These are phyloP conservation scores for Byssothecium circinans DNA, from an alignment of 2,329 filamentous ascomycete genomes.

Conservation along the genomic window DNA sequence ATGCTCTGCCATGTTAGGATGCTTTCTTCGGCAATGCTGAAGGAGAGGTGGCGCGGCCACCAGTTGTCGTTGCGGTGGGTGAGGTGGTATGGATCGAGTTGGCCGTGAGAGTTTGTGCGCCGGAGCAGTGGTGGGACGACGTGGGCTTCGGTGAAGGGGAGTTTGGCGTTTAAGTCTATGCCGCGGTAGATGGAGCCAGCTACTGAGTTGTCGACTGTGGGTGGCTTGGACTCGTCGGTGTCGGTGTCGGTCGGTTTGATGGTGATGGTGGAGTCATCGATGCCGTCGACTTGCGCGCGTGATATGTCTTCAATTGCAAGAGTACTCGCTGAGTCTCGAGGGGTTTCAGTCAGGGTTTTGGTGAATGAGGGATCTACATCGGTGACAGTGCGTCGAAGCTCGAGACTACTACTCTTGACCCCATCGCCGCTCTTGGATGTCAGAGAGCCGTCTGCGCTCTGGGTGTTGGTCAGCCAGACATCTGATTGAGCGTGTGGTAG, in stretches of 20 bases:
- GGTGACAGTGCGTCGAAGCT: background rate
- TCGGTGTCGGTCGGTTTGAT: slow-evolving; percentile 14
- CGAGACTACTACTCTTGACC: background rate
- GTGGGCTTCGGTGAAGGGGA: slow-evolving; percentile 51
- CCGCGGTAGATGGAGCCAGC: slow-evolving; percentile 63
- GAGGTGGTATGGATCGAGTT: slow-evolving; percentile 28
- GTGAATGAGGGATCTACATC: slow-evolving; percentile 36
- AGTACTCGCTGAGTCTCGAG: slow-evolving; percentile 29
- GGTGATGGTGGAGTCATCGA: slow-evolving; percentile 18
- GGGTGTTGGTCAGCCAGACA: slow-evolving; percentile 11
- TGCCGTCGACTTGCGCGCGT: slow-evolving; percentile 14
- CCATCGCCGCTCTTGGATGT: slow-evolving; percentile 8
- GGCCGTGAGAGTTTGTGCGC: slow-evolving; percentile 62
- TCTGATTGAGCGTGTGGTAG: slow-evolving; percentile 26
- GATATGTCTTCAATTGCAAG: slow-evolving; percentile 21
- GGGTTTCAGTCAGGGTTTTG: slow-evolving; percentile 39
- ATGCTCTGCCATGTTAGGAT: slow-evolving; percentile 61
- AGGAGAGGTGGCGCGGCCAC: slow-evolving; percentile 74
- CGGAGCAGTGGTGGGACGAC: slow-evolving; percentile 56
- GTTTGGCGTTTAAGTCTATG: slow-evolving; percentile 53
- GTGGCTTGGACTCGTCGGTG: slow-evolving; percentile 33
- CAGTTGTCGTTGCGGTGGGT: slow-evolving; percentile 57
- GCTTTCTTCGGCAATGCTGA: slow-evolving; percentile 75
- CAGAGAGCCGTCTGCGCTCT: slow-evolving; percentile 13
- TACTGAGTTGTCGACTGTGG: slow-evolving; percentile 56